Conservation (phyloP, 108 stramenopile genomes). For the Parmales sp. region DNA sequence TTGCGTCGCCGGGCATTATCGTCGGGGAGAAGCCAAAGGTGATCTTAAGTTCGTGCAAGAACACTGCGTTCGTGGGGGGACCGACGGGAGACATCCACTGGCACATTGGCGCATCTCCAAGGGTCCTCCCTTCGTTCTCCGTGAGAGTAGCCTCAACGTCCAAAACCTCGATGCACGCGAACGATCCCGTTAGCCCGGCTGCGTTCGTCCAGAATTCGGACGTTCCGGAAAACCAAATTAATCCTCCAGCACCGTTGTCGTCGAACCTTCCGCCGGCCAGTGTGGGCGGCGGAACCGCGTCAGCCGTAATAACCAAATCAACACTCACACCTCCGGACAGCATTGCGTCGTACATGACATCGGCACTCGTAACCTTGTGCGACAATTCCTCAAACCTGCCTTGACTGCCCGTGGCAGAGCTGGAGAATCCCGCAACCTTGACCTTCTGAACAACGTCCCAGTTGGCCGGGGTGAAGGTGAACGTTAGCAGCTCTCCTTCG, state of each 20-base stretch:
- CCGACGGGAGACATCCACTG: not conserved
- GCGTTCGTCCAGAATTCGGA: not conserved
- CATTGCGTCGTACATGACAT: not conserved
- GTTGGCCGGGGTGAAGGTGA: not conserved
- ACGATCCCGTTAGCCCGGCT: not conserved
- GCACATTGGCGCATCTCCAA: not conserved
- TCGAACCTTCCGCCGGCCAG: not conserved
- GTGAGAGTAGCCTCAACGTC: not conserved
- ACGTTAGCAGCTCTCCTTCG: not conserved
- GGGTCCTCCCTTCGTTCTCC: not conserved
- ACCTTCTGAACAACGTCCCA: conserved; percentile 4
- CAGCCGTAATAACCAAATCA: not conserved
- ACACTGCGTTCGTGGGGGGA: too few relatives aligned
- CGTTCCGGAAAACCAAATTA: not conserved
- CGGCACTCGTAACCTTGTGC: not conserved
- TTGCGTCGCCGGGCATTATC: not conserved
- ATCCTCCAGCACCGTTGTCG: not conserved
- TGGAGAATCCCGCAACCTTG: too few relatives aligned
- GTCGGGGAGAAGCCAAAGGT: conserved; percentile 6
- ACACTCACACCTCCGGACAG: not conserved
- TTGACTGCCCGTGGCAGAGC: not conserved
- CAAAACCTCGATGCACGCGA: not conserved
- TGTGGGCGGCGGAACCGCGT: not conserved
- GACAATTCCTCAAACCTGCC: not conserved
- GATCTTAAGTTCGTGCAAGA: not conserved